Percentiles rank a stretch among this genome's conserved stretches.
Conservation (phyloP, 805 yeast genomes). For the Debaryomyces maramus region DNA sequence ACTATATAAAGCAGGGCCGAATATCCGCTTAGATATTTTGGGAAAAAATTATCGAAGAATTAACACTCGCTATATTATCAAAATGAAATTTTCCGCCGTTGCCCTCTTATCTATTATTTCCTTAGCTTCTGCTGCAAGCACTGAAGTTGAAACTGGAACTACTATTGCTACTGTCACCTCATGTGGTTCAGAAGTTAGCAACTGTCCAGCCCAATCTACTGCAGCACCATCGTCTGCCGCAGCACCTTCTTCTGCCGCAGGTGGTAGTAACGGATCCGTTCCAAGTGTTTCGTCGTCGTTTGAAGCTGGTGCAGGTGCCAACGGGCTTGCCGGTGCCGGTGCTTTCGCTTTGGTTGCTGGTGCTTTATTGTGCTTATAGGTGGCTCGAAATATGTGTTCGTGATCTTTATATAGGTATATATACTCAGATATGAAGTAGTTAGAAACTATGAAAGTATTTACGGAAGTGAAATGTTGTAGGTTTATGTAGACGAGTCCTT, state of each 20-base stretch:
- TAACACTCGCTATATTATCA: not conserved
- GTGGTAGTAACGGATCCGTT: not conserved
- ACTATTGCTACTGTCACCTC: conserved; percentile 5
- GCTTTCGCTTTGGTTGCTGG: conserved; percentile 13
- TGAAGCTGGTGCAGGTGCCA: conserved; percentile 8
- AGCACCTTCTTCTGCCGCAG: conserved; percentile 2
- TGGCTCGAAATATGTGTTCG: conserved; percentile 1
- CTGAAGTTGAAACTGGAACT: conserved; percentile 2
- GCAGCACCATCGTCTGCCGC: not conserved
- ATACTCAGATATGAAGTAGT: too few species aligned
- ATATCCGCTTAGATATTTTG: too few species aligned
- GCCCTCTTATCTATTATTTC: conserved; percentile 5
- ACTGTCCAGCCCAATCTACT: conserved; percentile 2
- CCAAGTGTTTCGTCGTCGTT: too few species aligned
- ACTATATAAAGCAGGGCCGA: not conserved
- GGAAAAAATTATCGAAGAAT: too few species aligned
- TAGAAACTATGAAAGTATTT: too few species aligned
- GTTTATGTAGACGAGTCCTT: too few species aligned
- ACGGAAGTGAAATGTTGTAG: too few species aligned
- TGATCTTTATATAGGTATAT: not conserved
- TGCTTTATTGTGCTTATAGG: conserved; percentile 11
- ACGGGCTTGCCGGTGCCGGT: conserved; percentile 9
- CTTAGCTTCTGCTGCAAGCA: conserved; percentile 4
- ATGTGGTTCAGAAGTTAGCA: conserved; percentile 1
- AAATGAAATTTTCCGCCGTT: conserved; percentile 8